These are phyloP conservation scores for Pascua sp. DNA, from an alignment of 1,284 basidiomycete genomes.

Conservation along the genomic window DNA sequence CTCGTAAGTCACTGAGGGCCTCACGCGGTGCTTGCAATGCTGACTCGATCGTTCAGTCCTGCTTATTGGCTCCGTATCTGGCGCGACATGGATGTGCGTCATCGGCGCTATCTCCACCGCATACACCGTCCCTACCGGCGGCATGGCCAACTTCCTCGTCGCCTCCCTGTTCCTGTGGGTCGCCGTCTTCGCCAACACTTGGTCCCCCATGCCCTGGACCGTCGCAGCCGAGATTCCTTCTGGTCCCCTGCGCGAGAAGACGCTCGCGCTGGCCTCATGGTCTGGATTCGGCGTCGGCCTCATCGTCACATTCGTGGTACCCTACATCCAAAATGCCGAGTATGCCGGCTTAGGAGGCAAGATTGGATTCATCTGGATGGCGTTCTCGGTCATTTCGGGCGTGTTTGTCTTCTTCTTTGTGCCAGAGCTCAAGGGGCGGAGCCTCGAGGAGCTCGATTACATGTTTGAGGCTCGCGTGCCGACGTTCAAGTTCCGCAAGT, in stretches of 20 bases:
- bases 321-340: conserved; percentile 2
- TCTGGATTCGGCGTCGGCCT: conserved; percentile 8
- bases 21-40: no score
- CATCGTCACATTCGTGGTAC: conserved; percentile 8
- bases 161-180: conserved; percentile 16
- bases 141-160: conserved; percentile 13
- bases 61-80: conserved; percentile 27
- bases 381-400: conserved; percentile 17
- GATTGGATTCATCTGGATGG: conserved; percentile 20
- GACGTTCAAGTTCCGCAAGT: no score
- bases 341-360: conserved; percentile 6
- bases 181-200: conserved; percentile 21
- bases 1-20: conserved; percentile 1
- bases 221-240: conserved; percentile 18
- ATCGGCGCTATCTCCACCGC: conserved; percentile 25
- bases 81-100: conserved; percentile 36
- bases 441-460: no score
- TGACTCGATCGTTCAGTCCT: conserved; percentile 19
- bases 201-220: conserved; percentile 21
- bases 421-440: no score
- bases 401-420: conserved; percentile 4
- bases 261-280: conserved; percentile 12
- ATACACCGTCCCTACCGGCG: conserved; percentile 1
- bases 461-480: no score
- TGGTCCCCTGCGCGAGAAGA: conserved; percentile 18